A percentile compares a stretch with the other conserved stretches of the same genome.
Conservation (phyloP, 805 yeast species). For the Metschnikowia orientalis region DNA sequence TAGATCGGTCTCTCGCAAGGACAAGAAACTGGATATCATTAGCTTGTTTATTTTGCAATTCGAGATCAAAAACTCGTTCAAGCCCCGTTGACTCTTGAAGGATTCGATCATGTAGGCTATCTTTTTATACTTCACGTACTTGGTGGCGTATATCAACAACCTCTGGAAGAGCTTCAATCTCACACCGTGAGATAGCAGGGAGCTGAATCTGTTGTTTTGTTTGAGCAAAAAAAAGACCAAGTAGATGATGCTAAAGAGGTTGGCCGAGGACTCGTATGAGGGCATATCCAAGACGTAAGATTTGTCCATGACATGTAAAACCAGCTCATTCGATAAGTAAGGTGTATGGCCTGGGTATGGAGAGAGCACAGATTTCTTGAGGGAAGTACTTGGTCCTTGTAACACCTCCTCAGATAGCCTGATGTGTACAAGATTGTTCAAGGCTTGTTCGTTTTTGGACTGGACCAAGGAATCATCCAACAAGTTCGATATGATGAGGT, state of each 20-base stretch:
- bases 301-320: conserved; percentile 14
- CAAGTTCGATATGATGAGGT: conserved; percentile 33
- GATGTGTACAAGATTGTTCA: conserved; percentile 16
- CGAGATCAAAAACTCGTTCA: conserved; percentile 27
- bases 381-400: conserved; percentile 1
- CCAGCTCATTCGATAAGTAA: conserved; percentile 22
- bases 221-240: conserved; percentile 29
- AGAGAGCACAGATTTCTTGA: conserved; percentile 8
- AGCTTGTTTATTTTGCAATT: conserved; percentile 37
- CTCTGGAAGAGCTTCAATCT: conserved; percentile 28
- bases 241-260: conserved; percentile 21
- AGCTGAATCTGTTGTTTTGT: conserved; percentile 10
- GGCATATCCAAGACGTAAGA: conserved; percentile 11
- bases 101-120: conserved; percentile 22
- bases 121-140: conserved; percentile 24
- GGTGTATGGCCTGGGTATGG: not conserved
- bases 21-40: conserved; percentile 29
- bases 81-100: conserved; percentile 19
- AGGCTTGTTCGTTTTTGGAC: conserved; percentile 39
- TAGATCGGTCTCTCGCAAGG: conserved; percentile 29
- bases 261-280: conserved; percentile 4
- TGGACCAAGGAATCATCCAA: conserved; percentile 39
- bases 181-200: conserved; percentile 8
- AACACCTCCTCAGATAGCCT: conserved; percentile 3
- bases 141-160: conserved; percentile 26